Percentiles rank a stretch among this genome's conserved stretches.
Evolutionary conservation across 768 basidiomycete species (phyloP).

Genomic region (Lepiota brunneoincarnata): DNA sequence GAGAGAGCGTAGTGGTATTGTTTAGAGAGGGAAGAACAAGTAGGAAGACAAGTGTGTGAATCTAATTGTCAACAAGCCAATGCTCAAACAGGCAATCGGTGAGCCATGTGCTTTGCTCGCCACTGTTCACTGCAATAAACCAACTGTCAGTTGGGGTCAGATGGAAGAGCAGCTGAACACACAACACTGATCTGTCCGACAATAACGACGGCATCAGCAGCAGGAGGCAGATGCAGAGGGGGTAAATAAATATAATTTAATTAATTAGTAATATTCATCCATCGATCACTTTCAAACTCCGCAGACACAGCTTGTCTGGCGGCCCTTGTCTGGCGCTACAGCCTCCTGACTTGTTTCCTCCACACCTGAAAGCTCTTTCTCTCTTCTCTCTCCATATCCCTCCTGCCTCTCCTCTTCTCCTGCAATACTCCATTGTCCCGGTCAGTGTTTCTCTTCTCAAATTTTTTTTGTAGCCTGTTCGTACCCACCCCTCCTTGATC

Average conservation of each 20-base stretch:
- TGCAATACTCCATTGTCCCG: too few relatives aligned
- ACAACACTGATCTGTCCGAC: too few relatives aligned
- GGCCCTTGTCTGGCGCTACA: slow-evolving; percentile 37
- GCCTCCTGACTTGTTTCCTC: slow-evolving; percentile 19
- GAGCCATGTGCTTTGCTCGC: neutral
- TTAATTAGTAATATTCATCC: slow-evolving; percentile 20
- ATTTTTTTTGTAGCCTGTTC: slow-evolving; percentile 17
- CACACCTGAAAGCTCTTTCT: slow-evolving; percentile 24
- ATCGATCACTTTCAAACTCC: slow-evolving; percentile 46
- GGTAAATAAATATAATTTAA: neutral
- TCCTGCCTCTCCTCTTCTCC: slow-evolving; percentile 14
- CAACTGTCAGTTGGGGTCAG: neutral
- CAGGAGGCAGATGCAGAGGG: too few relatives aligned
- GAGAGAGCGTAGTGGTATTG: slow-evolving; percentile 3
- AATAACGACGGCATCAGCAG: too few relatives aligned
- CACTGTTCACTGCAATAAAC: too few relatives aligned
- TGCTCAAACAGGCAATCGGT: neutral
- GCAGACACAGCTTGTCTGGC: slow-evolving; percentile 44
- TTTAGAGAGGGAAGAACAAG: neutral
- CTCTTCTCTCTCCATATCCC: slow-evolving; percentile 19
- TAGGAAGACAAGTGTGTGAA: neutral
- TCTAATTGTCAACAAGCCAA: too few relatives aligned
- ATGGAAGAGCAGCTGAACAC: too few relatives aligned
- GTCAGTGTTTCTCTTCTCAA: slow-evolving; percentile 19
- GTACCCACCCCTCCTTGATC: neutral